Base-by-base conservation (phyloP, 106 monocot species). In the Triglochin maritima region DNA sequence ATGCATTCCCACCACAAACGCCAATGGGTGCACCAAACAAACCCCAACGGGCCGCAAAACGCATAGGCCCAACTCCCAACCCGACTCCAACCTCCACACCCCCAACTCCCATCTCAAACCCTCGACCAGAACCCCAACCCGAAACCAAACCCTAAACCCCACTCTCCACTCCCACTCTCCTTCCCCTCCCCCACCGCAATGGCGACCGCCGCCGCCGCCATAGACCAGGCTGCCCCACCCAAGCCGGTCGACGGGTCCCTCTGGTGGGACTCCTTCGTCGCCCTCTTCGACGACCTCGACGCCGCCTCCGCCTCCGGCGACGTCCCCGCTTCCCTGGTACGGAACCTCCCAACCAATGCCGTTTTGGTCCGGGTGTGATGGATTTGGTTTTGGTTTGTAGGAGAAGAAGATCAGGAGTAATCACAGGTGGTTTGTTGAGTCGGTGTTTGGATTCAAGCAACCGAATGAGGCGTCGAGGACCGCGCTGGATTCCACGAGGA, bases 261-360 rank as follows among this genome's bases (percentile, higher is more conserved):
- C 48, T 92, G 85, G 85, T 92, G 87, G 87, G 92, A 87, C 57
- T 75, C 87, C 58, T 92, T 92, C 81, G 83, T 85, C 52, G 42
- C 49, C 60, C 85, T 92, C 76, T 81, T 81, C 67, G 85, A 85
- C 12, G 85, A 92, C 50, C 80, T 92, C 71, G 92, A 88, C 51
- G 71, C 63, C 29, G 79, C 77, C 14, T 72, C 83, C 4, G 57
- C 59, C 63, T 49, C 71, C 58, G 69, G 71, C 41, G 78, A 82
- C 49, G 65, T 87, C 56, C 63, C 78, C 4, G 69, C 64, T 7
- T 68, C 63, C 47, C 74, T 88, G 55, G 85, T 85, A 69, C 44
- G 3, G 17, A 17, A 29, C 29, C 7, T 6, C 46, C 4, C 11
- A 74, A 17, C 65, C 89, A 50, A 72, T 76, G 16, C 86, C 89